Evolutionary conservation across 306 rosid species (phyloP).

Genomic region (Alnus glutinosa): DNA sequence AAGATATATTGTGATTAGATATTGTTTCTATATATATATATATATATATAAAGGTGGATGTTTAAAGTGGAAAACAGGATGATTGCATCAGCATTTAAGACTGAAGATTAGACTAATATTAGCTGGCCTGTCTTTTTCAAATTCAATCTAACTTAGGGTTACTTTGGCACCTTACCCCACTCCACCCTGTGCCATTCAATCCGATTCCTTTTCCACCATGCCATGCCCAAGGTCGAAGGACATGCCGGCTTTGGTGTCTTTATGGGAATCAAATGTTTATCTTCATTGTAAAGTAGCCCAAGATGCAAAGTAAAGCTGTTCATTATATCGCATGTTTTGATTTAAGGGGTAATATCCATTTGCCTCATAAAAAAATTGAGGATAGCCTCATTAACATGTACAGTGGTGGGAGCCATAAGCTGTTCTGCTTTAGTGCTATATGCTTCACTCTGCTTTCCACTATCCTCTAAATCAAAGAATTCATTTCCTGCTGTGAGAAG

Average conservation of each 20-base stretch:
- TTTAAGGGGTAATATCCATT: background rate
- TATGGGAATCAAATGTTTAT: background rate
- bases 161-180: background rate
- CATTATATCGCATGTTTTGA: background rate
- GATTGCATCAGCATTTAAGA: background rate
- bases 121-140: constrained; percentile 1
- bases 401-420: background rate
- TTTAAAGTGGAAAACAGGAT: background rate
- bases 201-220: background rate
- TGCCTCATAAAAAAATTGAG: background rate
- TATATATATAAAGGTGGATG: background rate
- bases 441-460: background rate
- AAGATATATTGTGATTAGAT: constrained; percentile 5
- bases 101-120: background rate
- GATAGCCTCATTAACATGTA: background rate
- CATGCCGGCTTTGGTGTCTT: background rate
- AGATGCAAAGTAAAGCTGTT: background rate
- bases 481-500: background rate
- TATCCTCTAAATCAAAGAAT: background rate
- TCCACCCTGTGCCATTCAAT: background rate
- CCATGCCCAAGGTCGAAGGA: background rate
- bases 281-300: background rate
- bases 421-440: background rate
- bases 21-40: constrained; percentile 4
- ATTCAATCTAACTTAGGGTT: background rate